Evolutionary conservation across 495 filamentous ascomycete genomes (phyloP).

Genomic region (Penicillium flavigenum): DNA sequence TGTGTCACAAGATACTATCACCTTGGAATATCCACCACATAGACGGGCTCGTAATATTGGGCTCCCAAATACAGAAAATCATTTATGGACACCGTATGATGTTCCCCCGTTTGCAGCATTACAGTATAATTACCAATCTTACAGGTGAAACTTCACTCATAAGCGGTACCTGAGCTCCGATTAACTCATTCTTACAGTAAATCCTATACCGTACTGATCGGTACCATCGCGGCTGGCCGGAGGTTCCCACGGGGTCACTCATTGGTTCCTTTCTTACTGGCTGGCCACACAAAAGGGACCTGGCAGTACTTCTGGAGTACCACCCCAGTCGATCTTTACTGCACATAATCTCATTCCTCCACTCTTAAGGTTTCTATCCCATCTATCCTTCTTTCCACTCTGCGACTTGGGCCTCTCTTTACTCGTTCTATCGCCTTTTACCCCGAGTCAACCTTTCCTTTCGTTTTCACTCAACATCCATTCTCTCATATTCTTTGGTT

Average conservation of each 20-base stretch:
- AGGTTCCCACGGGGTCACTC: slow-evolving; percentile 12
- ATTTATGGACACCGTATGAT: slow-evolving; percentile 11
- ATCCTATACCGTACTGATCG: slow-evolving; percentile 17
- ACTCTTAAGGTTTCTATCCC: slow-evolving; percentile 24
- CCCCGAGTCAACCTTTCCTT: slow-evolving; percentile 4
- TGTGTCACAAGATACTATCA: slow-evolving; percentile 2
- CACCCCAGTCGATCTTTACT: slow-evolving; percentile 21
- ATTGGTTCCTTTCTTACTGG: slow-evolving; percentile 17
- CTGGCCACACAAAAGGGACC: slow-evolving; percentile 30
- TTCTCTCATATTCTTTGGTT: neutral
- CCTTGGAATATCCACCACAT: neutral
- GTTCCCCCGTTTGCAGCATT: slow-evolving; percentile 23
- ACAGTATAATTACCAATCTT: slow-evolving; percentile 21
- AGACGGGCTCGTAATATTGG: slow-evolving; percentile 1
- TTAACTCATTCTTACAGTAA: slow-evolving; percentile 15
- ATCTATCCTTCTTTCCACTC: slow-evolving; percentile 28
- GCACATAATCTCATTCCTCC: slow-evolving; percentile 30
- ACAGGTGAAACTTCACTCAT: neutral
- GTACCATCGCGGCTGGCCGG: slow-evolving; percentile 6
- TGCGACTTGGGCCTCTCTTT: slow-evolving; percentile 15
- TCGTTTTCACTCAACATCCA: slow-evolving; percentile 2
- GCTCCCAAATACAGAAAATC: neutral
- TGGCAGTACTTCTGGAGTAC: slow-evolving; percentile 19
- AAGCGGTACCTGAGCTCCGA: slow-evolving; percentile 11
- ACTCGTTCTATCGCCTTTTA: slow-evolving; percentile 15